These are phyloP conservation scores for Ganoderma meredithae DNA, from an alignment of 1,284 basidiomycete genomes.

Conservation along the genomic window DNA sequence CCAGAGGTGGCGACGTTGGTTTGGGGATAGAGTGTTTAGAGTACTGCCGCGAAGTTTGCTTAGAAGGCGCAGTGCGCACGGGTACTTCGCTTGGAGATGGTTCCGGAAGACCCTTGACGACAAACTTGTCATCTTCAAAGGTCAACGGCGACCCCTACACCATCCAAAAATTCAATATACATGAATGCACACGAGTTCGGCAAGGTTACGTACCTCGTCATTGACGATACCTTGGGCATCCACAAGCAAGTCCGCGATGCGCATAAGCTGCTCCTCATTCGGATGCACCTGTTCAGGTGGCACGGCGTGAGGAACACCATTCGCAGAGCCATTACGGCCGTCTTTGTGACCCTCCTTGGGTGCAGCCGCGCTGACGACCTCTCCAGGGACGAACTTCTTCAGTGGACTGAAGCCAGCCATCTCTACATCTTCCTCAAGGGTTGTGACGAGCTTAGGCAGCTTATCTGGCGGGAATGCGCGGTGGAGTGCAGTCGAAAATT, in stretches of 20 bases:
- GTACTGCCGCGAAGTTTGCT: not conserved
- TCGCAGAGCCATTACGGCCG: constrained; percentile 15
- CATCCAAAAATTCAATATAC: not conserved
- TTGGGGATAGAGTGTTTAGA: not conserved
- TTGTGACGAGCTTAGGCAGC: constrained; percentile 67
- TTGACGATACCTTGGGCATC: constrained; percentile 76
- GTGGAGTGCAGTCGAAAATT: constrained; percentile 71
- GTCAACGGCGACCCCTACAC: constrained; percentile 26
- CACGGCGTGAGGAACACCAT: constrained; percentile 12
- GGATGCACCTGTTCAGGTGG: constrained; percentile 78
- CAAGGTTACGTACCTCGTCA: constrained; percentile 52
- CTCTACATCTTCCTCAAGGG: constrained; percentile 93
- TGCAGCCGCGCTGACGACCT: constrained; percentile 41
- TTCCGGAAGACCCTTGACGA: constrained; percentile 43
- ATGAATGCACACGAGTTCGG: not conserved
- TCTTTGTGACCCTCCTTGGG: constrained; percentile 28
- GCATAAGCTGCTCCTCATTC: constrained; percentile 95
- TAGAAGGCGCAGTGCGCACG: not conserved
- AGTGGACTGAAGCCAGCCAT: constrained; percentile 90
- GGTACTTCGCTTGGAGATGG: not conserved
- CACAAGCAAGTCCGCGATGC: constrained; percentile 85
- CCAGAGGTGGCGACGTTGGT: constrained; percentile 7
- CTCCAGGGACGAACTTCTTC: constrained; percentile 55
- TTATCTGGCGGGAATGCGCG: constrained; percentile 74
- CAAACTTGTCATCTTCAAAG: constrained; percentile 30